Conservation (phyloP, 2,329 filamentous ascomycete genomes). For the Reticulascus tulasneorum region DNA sequence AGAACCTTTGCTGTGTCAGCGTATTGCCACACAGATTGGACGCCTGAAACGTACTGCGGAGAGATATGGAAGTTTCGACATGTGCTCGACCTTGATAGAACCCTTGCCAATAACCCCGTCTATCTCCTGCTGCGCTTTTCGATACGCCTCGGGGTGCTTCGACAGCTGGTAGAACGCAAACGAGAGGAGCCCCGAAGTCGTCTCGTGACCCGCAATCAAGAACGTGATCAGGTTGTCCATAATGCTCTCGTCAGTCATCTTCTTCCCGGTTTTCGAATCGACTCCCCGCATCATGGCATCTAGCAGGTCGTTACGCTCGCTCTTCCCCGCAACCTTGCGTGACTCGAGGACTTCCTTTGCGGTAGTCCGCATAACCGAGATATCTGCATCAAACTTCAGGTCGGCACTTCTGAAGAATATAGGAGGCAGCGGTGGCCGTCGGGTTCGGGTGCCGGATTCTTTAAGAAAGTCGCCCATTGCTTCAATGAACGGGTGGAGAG, state of each 20-base stretch:
- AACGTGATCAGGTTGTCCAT: conserved; percentile 68
- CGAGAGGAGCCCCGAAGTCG: conserved; percentile 62
- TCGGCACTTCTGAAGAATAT: conserved; percentile 40
- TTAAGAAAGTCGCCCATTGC: conserved; percentile 58
- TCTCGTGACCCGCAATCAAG: conserved; percentile 64
- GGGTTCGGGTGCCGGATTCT: conserved; percentile 47
- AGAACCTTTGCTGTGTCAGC: no score
- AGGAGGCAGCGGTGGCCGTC: conserved; percentile 41
- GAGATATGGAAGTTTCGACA: conserved; percentile 60
- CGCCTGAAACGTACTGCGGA: no score
- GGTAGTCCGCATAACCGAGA: conserved; percentile 46
- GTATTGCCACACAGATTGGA: no score
- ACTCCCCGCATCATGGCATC: conserved; percentile 61
- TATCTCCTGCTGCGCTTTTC: conserved; percentile 63
- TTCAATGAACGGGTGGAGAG: conserved; percentile 37
- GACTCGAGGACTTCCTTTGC: conserved; percentile 55
- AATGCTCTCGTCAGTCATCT: conserved; percentile 56
- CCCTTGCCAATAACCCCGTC: conserved; percentile 59
- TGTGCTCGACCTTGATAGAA: conserved; percentile 52
- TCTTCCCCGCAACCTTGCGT: conserved; percentile 46
- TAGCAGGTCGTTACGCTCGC: conserved; percentile 54
- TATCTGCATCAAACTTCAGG: conserved; percentile 45
- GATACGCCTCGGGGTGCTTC: conserved; percentile 57
- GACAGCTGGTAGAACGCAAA: conserved; percentile 64
- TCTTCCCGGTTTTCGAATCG: conserved; percentile 60